A percentile compares a stretch with the other conserved stretches of the same genome.
phyloP scores from a whole-genome alignment of 2,329 filamentous ascomycete species.

The Xylariaceae sp. region DNA sequence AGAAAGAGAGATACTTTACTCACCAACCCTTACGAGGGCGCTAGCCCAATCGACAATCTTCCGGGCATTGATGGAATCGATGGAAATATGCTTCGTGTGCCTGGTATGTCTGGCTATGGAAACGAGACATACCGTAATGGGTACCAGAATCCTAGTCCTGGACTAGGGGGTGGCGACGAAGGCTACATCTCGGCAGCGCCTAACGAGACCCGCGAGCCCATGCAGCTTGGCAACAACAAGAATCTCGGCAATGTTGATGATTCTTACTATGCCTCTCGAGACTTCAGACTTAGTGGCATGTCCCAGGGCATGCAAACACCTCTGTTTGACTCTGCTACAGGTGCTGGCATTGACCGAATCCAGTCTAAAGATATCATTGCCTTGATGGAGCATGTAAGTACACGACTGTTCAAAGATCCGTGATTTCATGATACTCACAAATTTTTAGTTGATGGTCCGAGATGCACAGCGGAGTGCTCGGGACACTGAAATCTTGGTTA shows the following conservation, averaged over 20 bases:
- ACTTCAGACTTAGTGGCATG: conserved; percentile 71
- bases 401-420: background rate
- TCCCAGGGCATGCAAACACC: conserved; percentile 88
- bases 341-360: conserved; percentile 82
- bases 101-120: conserved; percentile 36
- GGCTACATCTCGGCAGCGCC: conserved; percentile 80
- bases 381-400: conserved; percentile 85
- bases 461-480: conserved; percentile 94
- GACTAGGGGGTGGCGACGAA: conserved; percentile 68
- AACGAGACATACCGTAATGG: conserved; percentile 37
- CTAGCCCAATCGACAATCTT: conserved; percentile 55
- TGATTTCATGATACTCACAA: conserved; percentile 24
- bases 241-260: conserved; percentile 55
- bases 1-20: conserved; percentile 61
- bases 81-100: conserved; percentile 43
- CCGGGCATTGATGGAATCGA: conserved; percentile 46
- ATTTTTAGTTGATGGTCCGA: conserved; percentile 72
- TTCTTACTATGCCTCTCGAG: conserved; percentile 58
- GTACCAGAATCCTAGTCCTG: conserved; percentile 52
- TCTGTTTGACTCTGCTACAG: conserved; percentile 83
- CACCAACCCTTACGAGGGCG: conserved; percentile 62
- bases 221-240: conserved; percentile 52
- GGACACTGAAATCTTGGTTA: conserved; percentile 93
- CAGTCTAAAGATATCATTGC: conserved; percentile 96
- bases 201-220: conserved; percentile 49